Evolutionary conservation across 768 basidiomycete species (phyloP).

Genomic region (Rhizopogon rudus): DNA sequence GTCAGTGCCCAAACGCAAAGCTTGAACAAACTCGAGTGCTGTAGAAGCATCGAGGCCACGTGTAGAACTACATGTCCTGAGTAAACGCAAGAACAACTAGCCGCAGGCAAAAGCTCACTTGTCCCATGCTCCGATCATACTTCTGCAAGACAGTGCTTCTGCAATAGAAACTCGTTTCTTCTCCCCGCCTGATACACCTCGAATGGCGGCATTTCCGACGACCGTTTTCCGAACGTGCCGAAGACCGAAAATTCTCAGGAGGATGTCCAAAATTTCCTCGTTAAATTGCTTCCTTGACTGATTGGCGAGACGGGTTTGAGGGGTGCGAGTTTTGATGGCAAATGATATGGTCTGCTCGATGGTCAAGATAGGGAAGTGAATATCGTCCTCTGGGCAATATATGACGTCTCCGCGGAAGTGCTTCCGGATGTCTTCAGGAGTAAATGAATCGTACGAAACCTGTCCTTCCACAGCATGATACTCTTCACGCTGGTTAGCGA

Average conservation of each 20-base stretch:
- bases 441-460: conserved; percentile 43
- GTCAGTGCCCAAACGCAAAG: conserved; percentile 62
- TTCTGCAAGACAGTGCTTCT: conserved; percentile 61
- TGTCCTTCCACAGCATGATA: conserved; percentile 37
- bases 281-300: conserved; percentile 25
- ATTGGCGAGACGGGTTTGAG: conserved; percentile 20
- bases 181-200: conserved; percentile 75
- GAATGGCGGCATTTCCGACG: conserved; percentile 72
- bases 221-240: conserved; percentile 65
- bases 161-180: conserved; percentile 80
- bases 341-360: conserved; percentile 46
- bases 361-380: conserved; percentile 47
- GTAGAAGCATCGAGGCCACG: conserved; percentile 65
- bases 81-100: not conserved
- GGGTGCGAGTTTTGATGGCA: conserved; percentile 46
- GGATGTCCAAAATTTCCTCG: conserved; percentile 35
- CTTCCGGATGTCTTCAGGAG: conserved; percentile 36
- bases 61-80: conserved; percentile 44
- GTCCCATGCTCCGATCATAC: conserved; percentile 69
- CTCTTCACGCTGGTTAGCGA: conserved; percentile 40
- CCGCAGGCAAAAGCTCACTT: conserved; percentile 39
- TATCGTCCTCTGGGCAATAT: conserved; percentile 40
- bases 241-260: conserved; percentile 72
- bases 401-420: conserved; percentile 44
- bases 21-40: conserved; percentile 66